Evolutionary conservation across 1,284 basidiomycete genomes (phyloP), one percentile per base, ranked within the genome.

Genomic region (Apiotrichum brassicae): DNA sequence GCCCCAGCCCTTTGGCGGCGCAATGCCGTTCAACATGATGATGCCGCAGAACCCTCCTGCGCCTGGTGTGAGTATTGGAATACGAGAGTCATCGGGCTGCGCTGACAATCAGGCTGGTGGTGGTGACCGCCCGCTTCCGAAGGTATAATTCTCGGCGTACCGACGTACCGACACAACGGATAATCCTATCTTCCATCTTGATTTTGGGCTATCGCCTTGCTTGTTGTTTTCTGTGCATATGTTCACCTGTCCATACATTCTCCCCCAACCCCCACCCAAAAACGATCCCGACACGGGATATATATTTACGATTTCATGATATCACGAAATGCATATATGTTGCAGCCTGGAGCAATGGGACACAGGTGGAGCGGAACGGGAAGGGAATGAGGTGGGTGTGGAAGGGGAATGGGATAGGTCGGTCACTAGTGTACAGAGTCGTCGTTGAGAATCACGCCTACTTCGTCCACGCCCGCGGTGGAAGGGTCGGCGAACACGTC

Each of bases 401-500:
- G 18, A 18, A 34, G 33, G n/a, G 11, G n/a, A 18, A 34, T 34
- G 28, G 14, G 28, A 30, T 30, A 14, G 14, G 28, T n/a, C n/a
- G 14, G 19, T 37, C 20, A 32, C 43, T 46, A 54, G 36, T 54
- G 43, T 54, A 54, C 51, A 54, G 28, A 41, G 46, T 22, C 22
- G 36, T 37, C 43, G 35, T 54, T 58, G 49, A 66, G 51, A 9
- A 66, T 58, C 13, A 66, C 58, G 43, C 63, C 64, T 9, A 66
- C 62, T 48, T 70, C 68, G 48, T 70, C 66, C 3, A 70, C 62
- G 22, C 41, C 34, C 12, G 25, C 47, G 14, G 25, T 32, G 13
- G 48, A 32, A 3, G 61, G 56, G 49, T 71, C 63, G 23, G 58
- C 62, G 54, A 68, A 73, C 30, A 73, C 62, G 48, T 70, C 68